phyloP scores from a whole-genome alignment of 768 basidiomycete species.

The Guyanaporus albipodus region DNA sequence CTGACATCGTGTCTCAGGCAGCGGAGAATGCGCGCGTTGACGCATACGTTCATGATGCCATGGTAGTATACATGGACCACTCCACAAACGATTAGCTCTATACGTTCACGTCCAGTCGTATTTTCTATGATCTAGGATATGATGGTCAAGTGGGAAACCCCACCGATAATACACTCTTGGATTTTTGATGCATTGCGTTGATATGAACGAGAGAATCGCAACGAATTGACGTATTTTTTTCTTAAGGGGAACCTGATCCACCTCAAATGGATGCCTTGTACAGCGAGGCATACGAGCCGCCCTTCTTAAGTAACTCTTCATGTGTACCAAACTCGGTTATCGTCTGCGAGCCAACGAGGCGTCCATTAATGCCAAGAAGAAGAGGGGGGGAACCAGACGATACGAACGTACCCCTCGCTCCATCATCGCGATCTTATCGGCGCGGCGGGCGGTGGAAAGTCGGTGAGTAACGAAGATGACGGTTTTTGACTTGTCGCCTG shows the following conservation, averaged over 20 bases:
- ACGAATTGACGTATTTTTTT: constrained; percentile 9
- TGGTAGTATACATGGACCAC: constrained; percentile 65
- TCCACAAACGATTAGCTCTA: constrained; percentile 44
- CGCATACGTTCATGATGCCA: constrained; percentile 61
- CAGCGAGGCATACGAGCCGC: constrained; percentile 64
- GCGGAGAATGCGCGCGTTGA: constrained; percentile 55
- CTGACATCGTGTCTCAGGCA: constrained; percentile 34
- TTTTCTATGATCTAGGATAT: constrained; percentile 26
- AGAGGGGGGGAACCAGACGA: constrained; percentile 5
- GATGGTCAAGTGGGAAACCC: constrained; percentile 16
- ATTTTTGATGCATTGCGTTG: constrained; percentile 25
- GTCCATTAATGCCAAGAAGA: constrained; percentile 20
- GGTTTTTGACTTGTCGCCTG: constrained; percentile 58
- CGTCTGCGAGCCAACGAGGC: constrained; percentile 40
- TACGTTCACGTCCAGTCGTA: constrained; percentile 22
- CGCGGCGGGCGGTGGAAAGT: constrained; percentile 73
- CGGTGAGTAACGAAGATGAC: constrained; percentile 84
- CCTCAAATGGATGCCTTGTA: constrained; percentile 64
- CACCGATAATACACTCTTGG: constrained; percentile 16
- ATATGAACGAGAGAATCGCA: constrained; percentile 14
- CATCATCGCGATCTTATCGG: constrained; percentile 87
- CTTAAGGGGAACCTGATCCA: constrained; percentile 2
- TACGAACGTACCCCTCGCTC: constrained; percentile 55
- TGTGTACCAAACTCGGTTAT: constrained; percentile 77
- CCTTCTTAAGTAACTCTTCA: constrained; percentile 54